These are phyloP conservation scores for Trichoderma sp. DNA, from an alignment of 2,329 filamentous ascomycete species.

Conservation along the genomic window DNA sequence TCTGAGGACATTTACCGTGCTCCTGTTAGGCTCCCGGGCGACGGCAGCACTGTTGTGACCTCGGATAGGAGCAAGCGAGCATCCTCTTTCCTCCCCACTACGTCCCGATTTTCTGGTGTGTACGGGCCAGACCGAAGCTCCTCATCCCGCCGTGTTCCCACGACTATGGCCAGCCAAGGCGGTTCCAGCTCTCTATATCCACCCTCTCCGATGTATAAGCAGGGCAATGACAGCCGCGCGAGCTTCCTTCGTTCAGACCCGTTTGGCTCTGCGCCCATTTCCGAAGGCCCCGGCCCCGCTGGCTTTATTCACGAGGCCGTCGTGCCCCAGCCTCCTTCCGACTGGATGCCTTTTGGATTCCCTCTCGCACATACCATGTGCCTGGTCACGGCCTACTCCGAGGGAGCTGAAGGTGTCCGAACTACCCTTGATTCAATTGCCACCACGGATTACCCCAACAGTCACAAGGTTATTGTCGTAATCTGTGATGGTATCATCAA, in stretches of 20 bases:
- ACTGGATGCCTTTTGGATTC: constrained; percentile 97
- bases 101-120: constrained; percentile 90
- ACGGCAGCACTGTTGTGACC: constrained; percentile 64
- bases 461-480: constrained; percentile 94
- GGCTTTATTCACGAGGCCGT: constrained; percentile 97
- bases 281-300: constrained; percentile 76
- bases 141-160: constrained; percentile 61
- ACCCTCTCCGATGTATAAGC: constrained; percentile 68
- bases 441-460: constrained; percentile 98
- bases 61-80: constrained; percentile 79
- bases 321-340: constrained; percentile 91
- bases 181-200: constrained; percentile 72
- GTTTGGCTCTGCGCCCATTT: constrained; percentile 54
- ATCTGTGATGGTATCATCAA: constrained; percentile 98
- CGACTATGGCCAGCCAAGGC: constrained; percentile 92
- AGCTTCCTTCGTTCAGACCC: constrained; percentile 66
- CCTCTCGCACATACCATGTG: constrained; percentile 93
- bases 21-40: constrained; percentile 75
- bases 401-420: constrained; percentile 88
- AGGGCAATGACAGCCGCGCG: constrained; percentile 61
- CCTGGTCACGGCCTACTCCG: constrained; percentile 94
- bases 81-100: constrained; percentile 85
- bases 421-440: constrained; percentile 96
- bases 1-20: constrained; percentile 95
- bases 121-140: constrained; percentile 70